Conservation (phyloP, 2,329 filamentous ascomycete species). For the Fusarium fracticaudum region DNA sequence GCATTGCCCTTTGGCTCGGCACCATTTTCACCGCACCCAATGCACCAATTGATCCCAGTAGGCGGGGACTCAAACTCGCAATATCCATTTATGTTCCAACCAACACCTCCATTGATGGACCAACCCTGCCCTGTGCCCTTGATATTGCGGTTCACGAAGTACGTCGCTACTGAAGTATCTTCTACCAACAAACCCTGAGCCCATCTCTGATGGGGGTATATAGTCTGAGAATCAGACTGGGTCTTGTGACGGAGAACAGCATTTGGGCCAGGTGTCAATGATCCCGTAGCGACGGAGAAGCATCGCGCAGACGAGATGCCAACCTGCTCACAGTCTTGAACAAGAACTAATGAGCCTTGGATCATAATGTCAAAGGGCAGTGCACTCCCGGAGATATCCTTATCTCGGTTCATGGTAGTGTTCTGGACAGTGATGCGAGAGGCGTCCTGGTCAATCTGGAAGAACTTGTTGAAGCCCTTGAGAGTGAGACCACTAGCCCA, state of each 20-base stretch:
- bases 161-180: not conserved
- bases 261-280: conserved; percentile 29
- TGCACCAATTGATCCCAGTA: conserved; percentile 37
- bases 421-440: conserved; percentile 31
- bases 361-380: conserved; percentile 32
- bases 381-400: conserved; percentile 7
- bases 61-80: conserved; percentile 26
- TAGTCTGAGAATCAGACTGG: conserved; percentile 13
- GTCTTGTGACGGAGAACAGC: conserved; percentile 28
- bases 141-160: conserved; percentile 20
- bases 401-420: conserved; percentile 16
- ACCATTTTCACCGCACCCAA: conserved; percentile 11
- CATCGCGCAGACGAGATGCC: conserved; percentile 9
- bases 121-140: conserved; percentile 36
- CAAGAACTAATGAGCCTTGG: conserved; percentile 28
- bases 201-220: conserved; percentile 41
- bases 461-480: conserved; percentile 33
- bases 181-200: conserved; percentile 37
- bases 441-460: conserved; percentile 28
- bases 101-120: conserved; percentile 38
- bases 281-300: conserved; percentile 30
- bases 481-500: conserved; percentile 23
- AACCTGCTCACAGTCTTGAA: conserved; percentile 30
- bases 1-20: conserved; percentile 2
- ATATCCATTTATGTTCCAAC: conserved; percentile 25